A percentile compares a stretch with the other conserved stretches of the same genome.
Evolutionary conservation across 148 eudicot genomes (phyloP).

Genomic region (Vaccinium vitisidaea): DNA sequence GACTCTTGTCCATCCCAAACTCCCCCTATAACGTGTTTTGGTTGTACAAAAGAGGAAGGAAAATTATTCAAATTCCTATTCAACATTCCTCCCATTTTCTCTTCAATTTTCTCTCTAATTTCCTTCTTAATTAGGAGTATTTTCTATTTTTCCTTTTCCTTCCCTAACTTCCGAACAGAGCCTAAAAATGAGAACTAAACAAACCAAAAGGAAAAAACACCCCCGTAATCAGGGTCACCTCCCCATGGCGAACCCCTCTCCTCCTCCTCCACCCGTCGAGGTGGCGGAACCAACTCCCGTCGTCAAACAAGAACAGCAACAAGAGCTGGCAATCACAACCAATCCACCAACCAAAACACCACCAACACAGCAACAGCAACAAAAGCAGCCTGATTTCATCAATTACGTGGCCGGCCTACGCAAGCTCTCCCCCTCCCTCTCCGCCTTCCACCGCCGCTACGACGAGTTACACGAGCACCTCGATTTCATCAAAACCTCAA

Average conservation of each 20-base stretch:
- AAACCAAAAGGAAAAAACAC: too few relatives aligned
- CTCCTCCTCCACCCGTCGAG: conserved; percentile 4
- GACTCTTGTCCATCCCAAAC: too few relatives aligned
- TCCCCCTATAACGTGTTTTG: too few relatives aligned
- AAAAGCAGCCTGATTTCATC: not conserved
- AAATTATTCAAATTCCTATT: too few relatives aligned
- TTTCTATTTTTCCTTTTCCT: too few relatives aligned
- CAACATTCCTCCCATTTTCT: too few relatives aligned
- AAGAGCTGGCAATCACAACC: not conserved
- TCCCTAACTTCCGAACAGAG: too few relatives aligned
- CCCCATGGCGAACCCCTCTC: not conserved
- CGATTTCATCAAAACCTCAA: conserved; percentile 27
- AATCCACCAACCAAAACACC: not conserved
- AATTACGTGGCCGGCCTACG: conserved; percentile 26
- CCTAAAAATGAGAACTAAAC: too few relatives aligned
- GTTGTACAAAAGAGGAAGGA: too few relatives aligned
- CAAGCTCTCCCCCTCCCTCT: conserved; percentile 30
- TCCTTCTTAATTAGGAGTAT: too few relatives aligned
- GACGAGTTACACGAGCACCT: conserved; percentile 43
- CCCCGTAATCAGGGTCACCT: not conserved
- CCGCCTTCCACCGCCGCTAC: conserved; percentile 38
- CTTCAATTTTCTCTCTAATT: too few relatives aligned
- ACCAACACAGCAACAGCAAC: not conserved
- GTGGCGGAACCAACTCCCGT: not conserved
- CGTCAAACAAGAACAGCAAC: conserved; percentile 10